A percentile compares a stretch with the other conserved stretches of the same genome.
Conservation (phyloP, 345 rosid species). For the Gossypium sturtianum region DNA sequence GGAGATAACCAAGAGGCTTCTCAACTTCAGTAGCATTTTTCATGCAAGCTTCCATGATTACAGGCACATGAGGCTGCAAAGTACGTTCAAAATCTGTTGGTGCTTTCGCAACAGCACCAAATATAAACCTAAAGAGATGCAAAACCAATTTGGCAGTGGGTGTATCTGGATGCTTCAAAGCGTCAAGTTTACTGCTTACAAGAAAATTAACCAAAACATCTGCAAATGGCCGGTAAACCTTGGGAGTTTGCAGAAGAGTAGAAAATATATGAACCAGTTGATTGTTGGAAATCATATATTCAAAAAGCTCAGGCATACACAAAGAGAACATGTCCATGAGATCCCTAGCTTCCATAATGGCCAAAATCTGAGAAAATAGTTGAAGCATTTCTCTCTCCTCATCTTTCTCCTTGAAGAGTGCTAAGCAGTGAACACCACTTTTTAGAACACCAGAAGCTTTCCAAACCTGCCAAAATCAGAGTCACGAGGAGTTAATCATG, state of each 20-base stretch:
- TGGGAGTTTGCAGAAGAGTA: slow-evolving; percentile 67
- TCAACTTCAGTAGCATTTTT: slow-evolving; percentile 93
- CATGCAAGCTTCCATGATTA: slow-evolving; percentile 92
- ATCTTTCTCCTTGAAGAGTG: slow-evolving; percentile 96
- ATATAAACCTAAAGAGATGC: slow-evolving; percentile 89
- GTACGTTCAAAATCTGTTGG: slow-evolving; percentile 94
- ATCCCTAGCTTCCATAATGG: slow-evolving; percentile 96
- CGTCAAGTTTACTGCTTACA: slow-evolving; percentile 84
- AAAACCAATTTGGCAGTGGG: slow-evolving; percentile 79
- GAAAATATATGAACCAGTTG: slow-evolving; percentile 94
- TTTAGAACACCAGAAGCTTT: slow-evolving; percentile 95
- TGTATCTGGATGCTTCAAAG: slow-evolving; percentile 80
- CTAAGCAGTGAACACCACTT: slow-evolving; percentile 97
- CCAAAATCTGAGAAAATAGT: slow-evolving; percentile 84
- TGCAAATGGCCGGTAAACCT: slow-evolving; percentile 85
- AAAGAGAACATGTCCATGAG: slow-evolving; percentile 98
- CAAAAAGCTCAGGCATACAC: slow-evolving; percentile 97
- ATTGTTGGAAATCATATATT: slow-evolving; percentile 84
- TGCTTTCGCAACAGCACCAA: slow-evolving; percentile 85
- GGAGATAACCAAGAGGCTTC: slow-evolving; percentile 87
- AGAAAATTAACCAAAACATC: slow-evolving; percentile 90
- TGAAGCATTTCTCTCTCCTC: slow-evolving; percentile 94
- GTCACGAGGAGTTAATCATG: slow-evolving; percentile 22
- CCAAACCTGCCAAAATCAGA: slow-evolving; percentile 58
- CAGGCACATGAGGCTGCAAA: slow-evolving; percentile 93